phyloP scores from a whole-genome alignment of 2,329 filamentous ascomycete species.

The Fusarium secorum region DNA sequence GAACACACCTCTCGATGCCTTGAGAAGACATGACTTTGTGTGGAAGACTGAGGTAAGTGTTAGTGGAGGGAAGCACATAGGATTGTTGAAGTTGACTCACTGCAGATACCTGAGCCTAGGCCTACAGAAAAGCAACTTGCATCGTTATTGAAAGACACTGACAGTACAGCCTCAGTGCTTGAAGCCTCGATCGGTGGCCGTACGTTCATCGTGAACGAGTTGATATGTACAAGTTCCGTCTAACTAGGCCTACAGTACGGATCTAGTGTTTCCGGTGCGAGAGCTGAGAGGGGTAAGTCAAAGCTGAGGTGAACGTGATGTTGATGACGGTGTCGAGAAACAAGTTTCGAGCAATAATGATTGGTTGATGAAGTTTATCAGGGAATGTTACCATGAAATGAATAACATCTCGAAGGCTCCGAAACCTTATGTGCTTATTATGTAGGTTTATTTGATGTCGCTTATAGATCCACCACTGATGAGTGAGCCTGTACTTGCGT shows the following conservation, averaged over 20 bases:
- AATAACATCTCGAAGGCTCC: constrained; percentile 22
- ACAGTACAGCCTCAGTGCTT: constrained; percentile 77
- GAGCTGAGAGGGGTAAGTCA: constrained; percentile 28
- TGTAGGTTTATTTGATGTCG: constrained; percentile 16
- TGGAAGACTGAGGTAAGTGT: constrained; percentile 67
- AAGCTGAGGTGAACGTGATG: not conserved
- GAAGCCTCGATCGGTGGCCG: constrained; percentile 84
- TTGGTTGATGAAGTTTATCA: not conserved
- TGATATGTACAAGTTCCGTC: constrained; percentile 8
- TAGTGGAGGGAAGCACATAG: constrained; percentile 7
- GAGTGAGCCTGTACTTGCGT: constrained; percentile 16
- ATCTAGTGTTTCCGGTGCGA: not conserved
- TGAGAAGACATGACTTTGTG: constrained; percentile 74
- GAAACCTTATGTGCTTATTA: constrained; percentile 2
- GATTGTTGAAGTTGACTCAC: constrained; percentile 57
- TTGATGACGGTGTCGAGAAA: not conserved
- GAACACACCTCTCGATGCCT: constrained; percentile 58
- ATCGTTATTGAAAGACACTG: constrained; percentile 85
- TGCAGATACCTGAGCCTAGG: constrained; percentile 83
- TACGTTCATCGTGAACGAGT: constrained; percentile 76
- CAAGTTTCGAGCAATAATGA: not conserved
- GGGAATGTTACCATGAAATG: constrained; percentile 10
- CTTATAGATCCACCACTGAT: constrained; percentile 31
- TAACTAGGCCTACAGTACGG: not conserved
- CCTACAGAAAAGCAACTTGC: constrained; percentile 87